phyloP scores from a whole-genome alignment of 2,329 filamentous ascomycete species.

The Amauroascus niger region DNA sequence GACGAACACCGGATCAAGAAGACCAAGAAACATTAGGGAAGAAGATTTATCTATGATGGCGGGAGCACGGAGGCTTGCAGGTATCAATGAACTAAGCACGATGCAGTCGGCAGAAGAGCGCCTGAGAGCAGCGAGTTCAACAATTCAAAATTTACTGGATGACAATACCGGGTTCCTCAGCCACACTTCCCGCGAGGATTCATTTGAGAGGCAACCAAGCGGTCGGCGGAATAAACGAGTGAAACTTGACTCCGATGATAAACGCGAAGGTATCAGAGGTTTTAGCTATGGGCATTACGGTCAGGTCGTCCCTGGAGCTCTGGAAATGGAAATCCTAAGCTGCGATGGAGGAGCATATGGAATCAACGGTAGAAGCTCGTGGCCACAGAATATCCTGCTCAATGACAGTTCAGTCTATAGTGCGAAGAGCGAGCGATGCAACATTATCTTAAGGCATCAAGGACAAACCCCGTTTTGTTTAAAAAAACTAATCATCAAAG shows the following conservation, averaged over 20 bases:
- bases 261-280: conserved; percentile 38
- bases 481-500: conserved; percentile 79
- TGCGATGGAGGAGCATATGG: conserved; percentile 70
- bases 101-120: not conserved
- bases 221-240: conserved; percentile 49
- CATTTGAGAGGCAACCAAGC: conserved; percentile 15
- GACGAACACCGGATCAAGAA: not conserved
- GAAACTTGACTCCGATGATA: conserved; percentile 57
- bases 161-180: conserved; percentile 8
- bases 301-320: conserved; percentile 69
- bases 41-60: not conserved
- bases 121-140: conserved; percentile 1
- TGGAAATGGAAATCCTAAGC: conserved; percentile 80
- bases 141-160: conserved; percentile 21
- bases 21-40: conserved; percentile 15
- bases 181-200: conserved; percentile 21
- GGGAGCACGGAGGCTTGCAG: not conserved
- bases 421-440: conserved; percentile 77
- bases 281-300: conserved; percentile 80
- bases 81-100: not conserved
- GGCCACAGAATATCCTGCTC: conserved; percentile 70
- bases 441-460: conserved; percentile 73
- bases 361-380: conserved; percentile 50
- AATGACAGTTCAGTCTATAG: conserved; percentile 82
- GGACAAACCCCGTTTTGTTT: conserved; percentile 72